phyloP scores from a whole-genome alignment of 1,284 basidiomycete species.

The Paramarasmius palmivorus region DNA sequence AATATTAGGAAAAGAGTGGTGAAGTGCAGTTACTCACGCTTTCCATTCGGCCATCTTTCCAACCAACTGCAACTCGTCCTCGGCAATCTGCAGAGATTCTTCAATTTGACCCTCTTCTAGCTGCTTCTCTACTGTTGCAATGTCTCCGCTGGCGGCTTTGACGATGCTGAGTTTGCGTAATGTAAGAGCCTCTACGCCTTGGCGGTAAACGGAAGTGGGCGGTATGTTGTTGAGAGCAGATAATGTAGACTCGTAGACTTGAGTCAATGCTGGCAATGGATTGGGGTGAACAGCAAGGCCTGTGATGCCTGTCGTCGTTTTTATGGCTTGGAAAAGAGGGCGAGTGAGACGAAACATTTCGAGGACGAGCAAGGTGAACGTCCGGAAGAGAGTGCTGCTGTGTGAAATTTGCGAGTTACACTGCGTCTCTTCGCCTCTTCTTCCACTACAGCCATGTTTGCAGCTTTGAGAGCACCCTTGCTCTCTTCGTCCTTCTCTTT shows the following conservation, averaged over 20 bases:
- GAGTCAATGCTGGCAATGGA: conserved; percentile 76
- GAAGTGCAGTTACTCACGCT: conserved; percentile 65
- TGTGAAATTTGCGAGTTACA: too few species aligned
- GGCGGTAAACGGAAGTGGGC: conserved; percentile 83
- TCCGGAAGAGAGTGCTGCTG: background rate
- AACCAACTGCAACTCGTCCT: conserved; percentile 80
- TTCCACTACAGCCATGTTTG: conserved; percentile 15
- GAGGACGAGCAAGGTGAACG: conserved; percentile 15
- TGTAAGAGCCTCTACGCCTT: conserved; percentile 88
- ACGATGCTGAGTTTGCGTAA: conserved; percentile 80
- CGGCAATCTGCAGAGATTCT: conserved; percentile 80
- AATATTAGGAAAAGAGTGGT: conserved; percentile 6
- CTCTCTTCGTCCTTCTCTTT: background rate
- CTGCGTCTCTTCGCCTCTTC: conserved; percentile 21
- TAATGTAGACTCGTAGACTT: conserved; percentile 83
- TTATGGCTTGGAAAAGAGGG: conserved; percentile 68
- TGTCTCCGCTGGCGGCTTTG: conserved; percentile 65
- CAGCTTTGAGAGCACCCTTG: conserved; percentile 9
- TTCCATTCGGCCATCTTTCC: conserved; percentile 94
- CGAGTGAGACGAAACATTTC: conserved; percentile 80
- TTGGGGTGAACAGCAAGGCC: conserved; percentile 75
- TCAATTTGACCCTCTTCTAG: conserved; percentile 82
- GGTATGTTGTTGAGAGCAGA: conserved; percentile 73
- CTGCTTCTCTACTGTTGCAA: conserved; percentile 69
- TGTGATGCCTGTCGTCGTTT: conserved; percentile 80